phyloP scores from a whole-genome alignment of 805 yeast species.

The Kuraishia hungarica region DNA sequence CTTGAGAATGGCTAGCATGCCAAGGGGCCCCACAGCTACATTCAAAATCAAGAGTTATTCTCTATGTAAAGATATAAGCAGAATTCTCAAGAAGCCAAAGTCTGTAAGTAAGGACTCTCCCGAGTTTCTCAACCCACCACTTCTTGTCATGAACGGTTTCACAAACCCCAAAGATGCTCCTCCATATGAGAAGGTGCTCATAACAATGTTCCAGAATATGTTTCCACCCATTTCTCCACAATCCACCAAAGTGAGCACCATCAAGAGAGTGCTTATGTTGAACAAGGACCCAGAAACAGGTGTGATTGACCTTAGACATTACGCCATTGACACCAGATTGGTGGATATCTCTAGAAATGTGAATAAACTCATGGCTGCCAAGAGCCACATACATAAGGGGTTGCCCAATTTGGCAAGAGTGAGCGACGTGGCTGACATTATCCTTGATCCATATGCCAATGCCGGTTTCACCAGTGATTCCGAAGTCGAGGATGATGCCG shows the following conservation, averaged over 20 bases:
- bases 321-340: constrained; percentile 75
- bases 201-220: constrained; percentile 90
- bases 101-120: constrained; percentile 56
- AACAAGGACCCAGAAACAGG: constrained; percentile 67
- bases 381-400: constrained; percentile 47
- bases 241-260: constrained; percentile 59
- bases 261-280: constrained; percentile 79
- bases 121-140: constrained; percentile 73
- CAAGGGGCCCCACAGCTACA: constrained; percentile 90
- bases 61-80: constrained; percentile 70
- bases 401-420: constrained; percentile 65
- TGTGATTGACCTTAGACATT: constrained; percentile 80
- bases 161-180: constrained; percentile 53
- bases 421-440: constrained; percentile 72
- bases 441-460: constrained; percentile 75
- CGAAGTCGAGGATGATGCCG: constrained; percentile 87
- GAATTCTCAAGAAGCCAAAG: constrained; percentile 68
- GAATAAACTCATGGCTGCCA: constrained; percentile 58
- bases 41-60: constrained; percentile 75
- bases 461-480: constrained; percentile 81
- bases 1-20: constrained; percentile 76
- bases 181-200: constrained; percentile 69
- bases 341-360: constrained; percentile 72
- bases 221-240: constrained; percentile 94
- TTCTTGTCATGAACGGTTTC: constrained; percentile 91